phyloP scores from a whole-genome alignment of 2,329 filamentous ascomycete genomes.

The Fusarium mexicanum region DNA sequence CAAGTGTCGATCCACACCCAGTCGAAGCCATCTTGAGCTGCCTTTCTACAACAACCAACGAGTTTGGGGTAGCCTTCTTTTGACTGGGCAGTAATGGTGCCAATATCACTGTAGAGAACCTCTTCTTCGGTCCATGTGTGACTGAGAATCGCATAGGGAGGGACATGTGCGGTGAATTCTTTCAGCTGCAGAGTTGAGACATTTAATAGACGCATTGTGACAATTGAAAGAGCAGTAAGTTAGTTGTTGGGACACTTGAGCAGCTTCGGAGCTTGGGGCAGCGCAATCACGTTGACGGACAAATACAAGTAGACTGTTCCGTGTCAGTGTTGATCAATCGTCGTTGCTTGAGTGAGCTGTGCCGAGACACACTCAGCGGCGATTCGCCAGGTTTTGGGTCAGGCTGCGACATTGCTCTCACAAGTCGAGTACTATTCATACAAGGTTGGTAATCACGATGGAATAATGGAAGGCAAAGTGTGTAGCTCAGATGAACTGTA shows the following conservation, averaged over 20 bases:
- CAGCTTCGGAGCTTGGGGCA: neutral
- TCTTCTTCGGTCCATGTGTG: slow-evolving; percentile 19
- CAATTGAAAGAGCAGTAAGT: neutral
- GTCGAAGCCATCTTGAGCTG: slow-evolving; percentile 8
- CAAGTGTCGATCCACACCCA: slow-evolving; percentile 20
- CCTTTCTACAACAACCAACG: neutral
- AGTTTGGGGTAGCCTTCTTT: slow-evolving; percentile 11
- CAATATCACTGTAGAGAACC: slow-evolving; percentile 3
- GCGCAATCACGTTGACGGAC: neutral
- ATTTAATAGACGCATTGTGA: slow-evolving; percentile 7
- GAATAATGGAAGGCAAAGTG: neutral
- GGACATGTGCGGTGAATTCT: slow-evolving; percentile 1
- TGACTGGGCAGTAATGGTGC: neutral
- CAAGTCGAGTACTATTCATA: neutral
- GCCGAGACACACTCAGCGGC: neutral
- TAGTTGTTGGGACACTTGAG: neutral
- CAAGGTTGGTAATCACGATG: neutral
- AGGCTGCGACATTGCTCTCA: neutral
- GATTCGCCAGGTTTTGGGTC: neutral
- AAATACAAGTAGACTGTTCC: neutral
- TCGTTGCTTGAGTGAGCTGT: neutral
- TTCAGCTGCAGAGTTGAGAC: slow-evolving; percentile 3
- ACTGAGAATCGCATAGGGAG: slow-evolving; percentile 13
- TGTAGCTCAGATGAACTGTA: slow-evolving; percentile 13
- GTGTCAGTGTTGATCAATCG: neutral